Evolutionary conservation across 805 yeast species (phyloP).

Genomic region (Saturnispora silvae): DNA sequence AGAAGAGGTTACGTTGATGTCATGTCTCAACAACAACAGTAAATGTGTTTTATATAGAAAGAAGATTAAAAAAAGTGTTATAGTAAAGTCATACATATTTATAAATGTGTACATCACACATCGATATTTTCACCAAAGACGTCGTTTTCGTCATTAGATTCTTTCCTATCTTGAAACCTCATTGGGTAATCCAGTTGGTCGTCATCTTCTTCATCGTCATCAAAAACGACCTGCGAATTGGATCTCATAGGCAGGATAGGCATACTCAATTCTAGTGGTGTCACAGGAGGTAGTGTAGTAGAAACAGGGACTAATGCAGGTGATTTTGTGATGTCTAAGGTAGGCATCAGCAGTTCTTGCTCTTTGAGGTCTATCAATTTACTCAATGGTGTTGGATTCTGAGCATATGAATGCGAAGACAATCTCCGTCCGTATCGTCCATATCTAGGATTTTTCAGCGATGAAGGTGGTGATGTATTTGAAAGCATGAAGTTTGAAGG

Average conservation of each 20-base stretch:
- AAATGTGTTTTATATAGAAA: background rate
- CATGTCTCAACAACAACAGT: slow-evolving; percentile 27
- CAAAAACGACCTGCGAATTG: slow-evolving; percentile 7
- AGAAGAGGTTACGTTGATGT: slow-evolving; percentile 55
- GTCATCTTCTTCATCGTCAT: slow-evolving; percentile 15
- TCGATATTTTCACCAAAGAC: slow-evolving; percentile 11
- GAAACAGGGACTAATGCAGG: slow-evolving; percentile 28
- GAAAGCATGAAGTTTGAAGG: slow-evolving; percentile 46
- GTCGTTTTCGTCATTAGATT: slow-evolving; percentile 7
- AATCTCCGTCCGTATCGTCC: slow-evolving; percentile 1
- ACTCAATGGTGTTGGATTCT: background rate
- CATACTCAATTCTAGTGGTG: slow-evolving; percentile 25
- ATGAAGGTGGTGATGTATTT: slow-evolving; percentile 48
- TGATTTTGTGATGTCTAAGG: slow-evolving; percentile 23
- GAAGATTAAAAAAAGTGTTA: background rate
- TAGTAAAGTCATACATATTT: background rate
- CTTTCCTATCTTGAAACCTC: too few relatives aligned
- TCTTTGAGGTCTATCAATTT: too few relatives aligned
- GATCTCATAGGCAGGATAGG: slow-evolving; percentile 10
- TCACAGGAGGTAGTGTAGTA: slow-evolving; percentile 28
- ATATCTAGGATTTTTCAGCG: too few relatives aligned
- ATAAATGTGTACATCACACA: slow-evolving; percentile 2
- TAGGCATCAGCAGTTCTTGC: slow-evolving; percentile 18
- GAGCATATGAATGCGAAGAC: background rate
- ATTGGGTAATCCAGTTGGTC: too few relatives aligned